Conservation (phyloP, 2,329 filamentous ascomycete genomes). For the Xylaria polymorpha region DNA sequence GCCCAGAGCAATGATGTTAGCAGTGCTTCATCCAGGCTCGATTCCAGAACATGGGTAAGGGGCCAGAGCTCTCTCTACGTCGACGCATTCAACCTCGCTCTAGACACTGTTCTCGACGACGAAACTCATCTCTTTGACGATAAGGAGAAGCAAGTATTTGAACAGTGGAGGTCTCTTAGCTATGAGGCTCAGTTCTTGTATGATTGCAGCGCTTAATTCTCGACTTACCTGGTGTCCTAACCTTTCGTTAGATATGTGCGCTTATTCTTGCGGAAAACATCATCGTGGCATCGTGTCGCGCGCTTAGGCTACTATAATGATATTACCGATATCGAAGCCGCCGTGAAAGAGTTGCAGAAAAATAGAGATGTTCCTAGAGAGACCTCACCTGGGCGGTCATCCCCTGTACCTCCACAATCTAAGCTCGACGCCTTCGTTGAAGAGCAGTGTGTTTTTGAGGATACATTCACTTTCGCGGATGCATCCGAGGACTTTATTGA, state of each 20-base stretch:
- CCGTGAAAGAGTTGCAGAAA: constrained; percentile 73
- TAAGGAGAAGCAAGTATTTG: constrained; percentile 81
- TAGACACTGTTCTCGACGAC: constrained; percentile 89
- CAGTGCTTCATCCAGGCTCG: constrained; percentile 64
- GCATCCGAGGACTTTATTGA: constrained; percentile 77
- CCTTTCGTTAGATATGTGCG: constrained; percentile 79
- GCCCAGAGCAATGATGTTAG: constrained; percentile 62
- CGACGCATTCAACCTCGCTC: constrained; percentile 93
- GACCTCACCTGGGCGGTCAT: constrained; percentile 33
- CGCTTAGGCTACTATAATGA: constrained; percentile 84
- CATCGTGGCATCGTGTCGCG: constrained; percentile 87
- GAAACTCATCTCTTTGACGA: constrained; percentile 89
- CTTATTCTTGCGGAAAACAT: constrained; percentile 90
- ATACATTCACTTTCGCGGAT: constrained; percentile 82
- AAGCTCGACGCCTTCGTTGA: constrained; percentile 51
- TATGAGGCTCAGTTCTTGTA: constrained; percentile 95
- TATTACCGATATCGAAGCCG: constrained; percentile 76
- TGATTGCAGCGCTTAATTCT: constrained; percentile 49
- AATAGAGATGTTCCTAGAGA: constrained; percentile 64
- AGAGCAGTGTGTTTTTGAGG: constrained; percentile 60
- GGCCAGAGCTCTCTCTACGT: constrained; percentile 94
- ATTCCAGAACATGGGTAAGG: constrained; percentile 70
- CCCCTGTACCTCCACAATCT: constrained; percentile 38
- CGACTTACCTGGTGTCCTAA: constrained; percentile 29
- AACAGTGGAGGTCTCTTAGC: constrained; percentile 75